Conservation (phyloP, 2,329 filamentous ascomycete genomes). For the Aulographum hederae region DNA sequence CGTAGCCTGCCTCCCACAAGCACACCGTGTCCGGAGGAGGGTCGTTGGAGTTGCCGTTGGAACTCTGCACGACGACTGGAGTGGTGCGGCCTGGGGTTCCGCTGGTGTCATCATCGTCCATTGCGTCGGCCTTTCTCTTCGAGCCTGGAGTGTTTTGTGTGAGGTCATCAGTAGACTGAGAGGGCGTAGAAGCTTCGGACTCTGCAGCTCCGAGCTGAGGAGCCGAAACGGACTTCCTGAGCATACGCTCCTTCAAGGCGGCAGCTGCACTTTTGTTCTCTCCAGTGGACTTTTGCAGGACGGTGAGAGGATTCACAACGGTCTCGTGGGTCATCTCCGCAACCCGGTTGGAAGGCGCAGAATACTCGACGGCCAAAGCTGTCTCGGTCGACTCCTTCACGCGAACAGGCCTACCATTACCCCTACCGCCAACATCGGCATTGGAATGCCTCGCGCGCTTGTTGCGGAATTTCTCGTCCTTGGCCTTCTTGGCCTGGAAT, state of each 20-base stretch:
- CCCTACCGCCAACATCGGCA: background rate
- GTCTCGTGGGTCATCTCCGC: conserved; percentile 66
- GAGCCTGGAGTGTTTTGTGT: conserved; percentile 26
- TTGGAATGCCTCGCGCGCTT: conserved; percentile 14
- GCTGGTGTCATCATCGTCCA: conserved; percentile 42
- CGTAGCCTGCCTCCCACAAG: conserved; percentile 90
- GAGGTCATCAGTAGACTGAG: conserved; percentile 12
- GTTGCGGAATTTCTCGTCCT: conserved; percentile 55
- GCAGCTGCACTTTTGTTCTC: conserved; percentile 93
- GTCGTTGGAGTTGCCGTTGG: conserved; percentile 17
- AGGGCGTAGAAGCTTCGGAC: conserved; percentile 11
- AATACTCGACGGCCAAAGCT: conserved; percentile 18
- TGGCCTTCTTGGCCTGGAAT: conserved; percentile 59
- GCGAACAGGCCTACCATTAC: conserved; percentile 5
- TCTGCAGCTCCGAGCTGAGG: conserved; percentile 11
- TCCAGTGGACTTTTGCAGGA: conserved; percentile 42
- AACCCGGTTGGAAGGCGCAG: too few species aligned
- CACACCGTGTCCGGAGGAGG: conserved; percentile 63
- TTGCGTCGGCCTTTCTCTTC: conserved; percentile 60
- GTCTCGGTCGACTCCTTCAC: conserved; percentile 18
- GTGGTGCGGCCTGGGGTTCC: conserved; percentile 42
- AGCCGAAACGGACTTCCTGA: conserved; percentile 20
- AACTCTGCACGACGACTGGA: conserved; percentile 26
- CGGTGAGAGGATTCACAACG: conserved; percentile 55
- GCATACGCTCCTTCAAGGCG: conserved; percentile 63